Evolutionary conservation across 148 eudicot species (phyloP), one percentile per base, ranked within the genome.

Genomic region (Nepenthes gracilis): DNA sequence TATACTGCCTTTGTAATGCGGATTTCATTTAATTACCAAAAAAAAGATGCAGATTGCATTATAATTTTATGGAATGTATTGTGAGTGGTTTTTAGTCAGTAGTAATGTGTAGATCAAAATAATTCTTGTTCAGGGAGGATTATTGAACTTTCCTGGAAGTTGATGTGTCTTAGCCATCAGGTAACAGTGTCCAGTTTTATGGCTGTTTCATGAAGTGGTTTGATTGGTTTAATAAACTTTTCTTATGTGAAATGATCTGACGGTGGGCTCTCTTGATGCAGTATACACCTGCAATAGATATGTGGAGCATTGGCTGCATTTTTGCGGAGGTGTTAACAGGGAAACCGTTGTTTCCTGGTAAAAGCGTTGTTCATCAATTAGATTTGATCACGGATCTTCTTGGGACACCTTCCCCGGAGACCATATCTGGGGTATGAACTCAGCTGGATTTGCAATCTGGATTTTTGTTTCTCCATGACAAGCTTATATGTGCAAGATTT

Each of bases 271-370:
- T 32, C 2, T 32, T 8, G n/a, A 32, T 32, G 36, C 36, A 32
- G 58, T 10, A 33, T 76, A 88, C 96, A 35, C 90, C 93, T 8
- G 97, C 97, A 38, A 86, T 92, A 70, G 97, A 92, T 77, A 77
- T 88, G 64, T 92, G 97, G 97, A 82, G 97, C 70, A 77, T 88
- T 56, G 97, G 97, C 58, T 92, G 97, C 81, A 92, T 92, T 54
- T 92, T 88, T 75, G 97, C 90, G 1, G 96, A 88, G 77, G 90
- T 92, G 13, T 67, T 92, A 65, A 80, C 83, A 0, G 96, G 97
- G 53, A 83, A 80, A 76, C 98, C 96, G 61, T 72, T 92, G 62
- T 92, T 92, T 71, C 98, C 96, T 35, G 94, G 96, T 60, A 92
- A 85, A 84, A 88, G 94, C 65, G 96, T 88, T 23, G 98, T 85